Evolutionary conservation across 192 early-diverging fungal genomes (phyloP).

Genomic region (Mortierella claussenii): DNA sequence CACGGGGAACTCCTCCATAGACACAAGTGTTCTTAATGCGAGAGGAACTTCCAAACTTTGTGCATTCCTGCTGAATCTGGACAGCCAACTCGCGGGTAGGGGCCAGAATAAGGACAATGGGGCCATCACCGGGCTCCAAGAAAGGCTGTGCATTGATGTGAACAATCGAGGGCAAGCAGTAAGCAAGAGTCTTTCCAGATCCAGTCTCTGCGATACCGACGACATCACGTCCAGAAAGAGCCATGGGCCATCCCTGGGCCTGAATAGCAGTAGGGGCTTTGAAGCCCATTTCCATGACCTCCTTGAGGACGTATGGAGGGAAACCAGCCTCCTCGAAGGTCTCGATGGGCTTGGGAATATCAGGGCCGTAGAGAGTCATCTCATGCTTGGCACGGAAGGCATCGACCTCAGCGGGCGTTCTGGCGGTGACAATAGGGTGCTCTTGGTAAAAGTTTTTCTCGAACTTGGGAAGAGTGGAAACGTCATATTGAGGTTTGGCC

Average conservation of each 20-base stretch:
- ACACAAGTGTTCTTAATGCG: slow-evolving; percentile 94
- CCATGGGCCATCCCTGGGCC: slow-evolving; percentile 99
- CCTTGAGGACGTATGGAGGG: slow-evolving; percentile 89
- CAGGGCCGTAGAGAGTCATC: slow-evolving; percentile 85
- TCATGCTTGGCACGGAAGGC: slow-evolving; percentile 80
- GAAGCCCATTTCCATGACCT: slow-evolving; percentile 89
- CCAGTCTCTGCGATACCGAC: slow-evolving; percentile 91
- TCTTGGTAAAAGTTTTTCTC: slow-evolving; percentile 99
- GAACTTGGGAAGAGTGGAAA: slow-evolving; percentile 75
- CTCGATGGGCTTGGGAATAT: slow-evolving; percentile 90
- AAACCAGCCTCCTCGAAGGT: slow-evolving; percentile 93
- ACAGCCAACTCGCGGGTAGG: slow-evolving; percentile 98
- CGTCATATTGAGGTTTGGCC: slow-evolving; percentile 74
- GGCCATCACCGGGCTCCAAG: slow-evolving; percentile 93
- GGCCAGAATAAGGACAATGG: slow-evolving; percentile 94
- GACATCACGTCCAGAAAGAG: slow-evolving; percentile 92
- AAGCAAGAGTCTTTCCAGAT: slow-evolving; percentile 96
- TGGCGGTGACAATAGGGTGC: slow-evolving; percentile 72
- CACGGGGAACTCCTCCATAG: slow-evolving; percentile 95
- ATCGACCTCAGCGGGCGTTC: slow-evolving; percentile 78
- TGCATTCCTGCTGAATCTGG: slow-evolving; percentile 96
- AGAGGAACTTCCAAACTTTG: slow-evolving; percentile 90
- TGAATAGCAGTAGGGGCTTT: slow-evolving; percentile 92
- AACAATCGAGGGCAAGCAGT: slow-evolving; percentile 94
- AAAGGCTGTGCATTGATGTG: slow-evolving; percentile 98